Evolutionary conservation across 2,329 filamentous ascomycete species (phyloP), one percentile per base, ranked within the genome.

Genomic region (Aspergillus pseudotamarii): DNA sequence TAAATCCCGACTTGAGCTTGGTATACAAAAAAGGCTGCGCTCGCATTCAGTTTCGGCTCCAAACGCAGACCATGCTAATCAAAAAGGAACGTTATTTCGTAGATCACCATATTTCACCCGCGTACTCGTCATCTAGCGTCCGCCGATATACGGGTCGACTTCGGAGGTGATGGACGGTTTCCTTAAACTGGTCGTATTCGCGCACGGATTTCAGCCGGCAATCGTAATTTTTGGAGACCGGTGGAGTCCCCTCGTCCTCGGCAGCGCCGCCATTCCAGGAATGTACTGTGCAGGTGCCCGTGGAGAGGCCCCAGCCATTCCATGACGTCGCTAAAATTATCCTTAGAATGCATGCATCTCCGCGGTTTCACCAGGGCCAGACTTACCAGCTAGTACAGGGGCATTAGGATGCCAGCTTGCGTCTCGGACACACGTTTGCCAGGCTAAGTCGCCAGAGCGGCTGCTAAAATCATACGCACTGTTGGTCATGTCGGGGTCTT

Each of bases 351-450:
- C 4, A 53, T n/a, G 10, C 3, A 23, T 38, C 38, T 28, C 21
- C 8, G 32, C 14, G n/a, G 46, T 30, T 50, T 64, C 55, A 64
- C 57, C 41, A 41, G 21, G 28, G 36, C 21, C 34, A 58, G 56
- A 56, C 83, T 75, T 79, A 87, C 84, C 85, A 69, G 88, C 93
- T 66, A 97, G 83, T 46, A 96, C 83, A 1, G 93, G 93, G 2
- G 91, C 92, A 67, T 85, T 90, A 0, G 94, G 94, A 80, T 96
- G 93, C 94, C 94, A 97, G 73, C 90, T 93, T 26, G 91, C 92
- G 81, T 97, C 94, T 38, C 94, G 84, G 23, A 97, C 92, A 68
- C 92, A 92, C 0, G 92, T 93, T 66, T 86, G 86, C 91, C 91
- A 94, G 11, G 81, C 79, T 32, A 83, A 78, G 34, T 86, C 84